Base-by-base conservation (phyloP, 306 rosid genomes). In the Vigna reflexopilosa region DNA sequence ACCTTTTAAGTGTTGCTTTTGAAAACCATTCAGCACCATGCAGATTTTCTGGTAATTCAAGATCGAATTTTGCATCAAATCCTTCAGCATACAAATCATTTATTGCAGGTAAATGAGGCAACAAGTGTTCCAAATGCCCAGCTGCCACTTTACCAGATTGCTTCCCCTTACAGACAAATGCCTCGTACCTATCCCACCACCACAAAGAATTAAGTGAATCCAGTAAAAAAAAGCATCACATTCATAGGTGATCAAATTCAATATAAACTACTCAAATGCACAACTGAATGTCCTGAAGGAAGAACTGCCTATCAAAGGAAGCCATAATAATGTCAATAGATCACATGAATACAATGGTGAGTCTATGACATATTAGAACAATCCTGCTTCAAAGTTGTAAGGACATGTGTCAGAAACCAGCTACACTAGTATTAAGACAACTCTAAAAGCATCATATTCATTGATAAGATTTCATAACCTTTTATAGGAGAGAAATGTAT, bases 1-100 rank as follows among this genome's bases (percentile, higher is more conserved):
- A 95, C 98, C 98, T 92, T 83, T 56, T 89, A 47, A 95, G 70
- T 76, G 92, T 89, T 64, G 88, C 82, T 89, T 89, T 95, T 66
- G 97, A 87, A 85, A 95, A 92, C 98, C 98, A 95, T 61, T 89
- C 85, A 75, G 84, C 85, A 79, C 83, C 85, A 56, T 48, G 85
- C 83, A 83, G 77, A 72, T 82, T 82, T 85, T 82, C 89, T 2
- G 90, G 95, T 30, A 82, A 85, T 74, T 80, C 72, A 61, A 95
- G 91, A 69, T 84, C 92, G 70, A 85, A 83, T 75, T 81, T 79
- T 50, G 91, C 83, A 86, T 87, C 86, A 74, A 80, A 81, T 72
- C 93, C 97, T 70, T 84, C 85, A 20, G 86, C 83, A 70, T 77
- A 67, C 52, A 91, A 71, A 77, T 87, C 89, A 69, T 75, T 88